Base-by-base conservation (phyloP, 108 stramenopile genomes). In the Parmales sp. region DNA sequence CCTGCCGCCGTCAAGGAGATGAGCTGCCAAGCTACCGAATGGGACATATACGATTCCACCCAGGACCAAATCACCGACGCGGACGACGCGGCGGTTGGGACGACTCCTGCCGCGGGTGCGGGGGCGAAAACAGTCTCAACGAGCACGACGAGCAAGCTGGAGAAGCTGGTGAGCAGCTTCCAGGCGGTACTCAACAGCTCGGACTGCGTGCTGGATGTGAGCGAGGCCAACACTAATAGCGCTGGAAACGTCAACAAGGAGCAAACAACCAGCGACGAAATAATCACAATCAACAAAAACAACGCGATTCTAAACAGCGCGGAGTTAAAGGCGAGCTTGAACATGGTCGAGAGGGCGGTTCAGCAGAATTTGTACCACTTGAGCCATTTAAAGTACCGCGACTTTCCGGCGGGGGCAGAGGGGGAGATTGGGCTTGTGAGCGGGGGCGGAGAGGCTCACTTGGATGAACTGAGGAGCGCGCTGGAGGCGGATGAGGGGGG, bases 341-440 rank as follows among this genome's bases (percentile, higher is more conserved):
- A 65, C 28, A 60, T 67, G 20, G 39, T 77, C 31, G 76, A 77
- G 63, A 72, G 76, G 18, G 72, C 66, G 39, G 67, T 77, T 0
- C 76, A 77, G 50, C 76, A 77, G 64, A 77, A 77, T 26, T 18
- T 67, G 0, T 66, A 44, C 37, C 71, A 77, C 68, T 18, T 54
- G 11, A 49, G 41, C 2, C 72, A 73, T n/a, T 25, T 77, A 1
- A 34, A 23, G 25, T 77, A 77, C 28, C 71, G 76, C 13, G 49
- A 67, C 67, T 66, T 23, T 16, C 69, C 37, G 31, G 16, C 5
- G 28, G 65, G 46, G 37, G n/a, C 4, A 46, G 20, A 41, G 20
- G 38, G 20, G 4, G 19, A 19, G 36, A 20, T 26, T 22, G 63
- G 22, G 16, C 20, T 65, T 19, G 37, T n/a, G 19, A 25, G 6